A percentile compares a stretch with the other conserved stretches of the same genome.
These are phyloP conservation scores for Diaporthe australafricana DNA, from an alignment of 2,329 filamentous ascomycete species.

Conservation along the genomic window DNA sequence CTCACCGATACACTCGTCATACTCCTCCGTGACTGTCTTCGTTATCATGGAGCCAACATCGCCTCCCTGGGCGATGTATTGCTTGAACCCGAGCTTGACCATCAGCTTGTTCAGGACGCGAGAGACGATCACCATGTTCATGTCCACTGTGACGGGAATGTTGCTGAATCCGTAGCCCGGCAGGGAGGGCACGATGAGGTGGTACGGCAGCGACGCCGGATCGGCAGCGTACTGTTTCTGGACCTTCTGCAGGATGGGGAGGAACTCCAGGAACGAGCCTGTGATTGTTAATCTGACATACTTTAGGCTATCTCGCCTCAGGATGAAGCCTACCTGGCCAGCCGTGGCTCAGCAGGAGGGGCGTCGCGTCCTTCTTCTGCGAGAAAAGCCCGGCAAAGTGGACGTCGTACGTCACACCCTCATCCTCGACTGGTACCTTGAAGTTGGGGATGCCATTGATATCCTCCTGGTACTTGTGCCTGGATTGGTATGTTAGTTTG, in stretches of 20 bases:
- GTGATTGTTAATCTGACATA: background rate
- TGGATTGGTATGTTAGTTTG: background rate
- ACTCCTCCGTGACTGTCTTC: slow-evolving; percentile 53
- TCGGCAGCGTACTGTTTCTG: slow-evolving; percentile 59
- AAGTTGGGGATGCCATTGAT: slow-evolving; percentile 64
- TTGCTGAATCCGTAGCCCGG: slow-evolving; percentile 63
- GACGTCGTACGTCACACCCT: slow-evolving; percentile 51
- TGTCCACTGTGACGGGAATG: slow-evolving; percentile 59
- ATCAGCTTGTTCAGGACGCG: slow-evolving; percentile 63
- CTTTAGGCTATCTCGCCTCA: background rate
- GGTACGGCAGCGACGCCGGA: slow-evolving; percentile 60
- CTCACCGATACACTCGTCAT: slow-evolving; percentile 56
- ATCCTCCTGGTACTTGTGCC: slow-evolving; percentile 50
- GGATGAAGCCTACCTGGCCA: slow-evolving; percentile 54
- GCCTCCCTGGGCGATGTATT: slow-evolving; percentile 68
- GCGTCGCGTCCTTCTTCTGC: slow-evolving; percentile 58
- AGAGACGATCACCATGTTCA: slow-evolving; percentile 51
- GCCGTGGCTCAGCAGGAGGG: slow-evolving; percentile 64
- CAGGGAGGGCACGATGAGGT: slow-evolving; percentile 66
- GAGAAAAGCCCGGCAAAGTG: slow-evolving; percentile 69
- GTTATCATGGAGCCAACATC: slow-evolving; percentile 63
- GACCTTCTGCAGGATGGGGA: slow-evolving; percentile 61
- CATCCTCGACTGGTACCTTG: slow-evolving; percentile 52
- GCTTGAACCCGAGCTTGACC: slow-evolving; percentile 62
- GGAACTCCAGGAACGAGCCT: slow-evolving; percentile 64